Evolutionary conservation across 352 stramenopile species (phyloP).

Genomic region (Phytophthora ohioensis): DNA sequence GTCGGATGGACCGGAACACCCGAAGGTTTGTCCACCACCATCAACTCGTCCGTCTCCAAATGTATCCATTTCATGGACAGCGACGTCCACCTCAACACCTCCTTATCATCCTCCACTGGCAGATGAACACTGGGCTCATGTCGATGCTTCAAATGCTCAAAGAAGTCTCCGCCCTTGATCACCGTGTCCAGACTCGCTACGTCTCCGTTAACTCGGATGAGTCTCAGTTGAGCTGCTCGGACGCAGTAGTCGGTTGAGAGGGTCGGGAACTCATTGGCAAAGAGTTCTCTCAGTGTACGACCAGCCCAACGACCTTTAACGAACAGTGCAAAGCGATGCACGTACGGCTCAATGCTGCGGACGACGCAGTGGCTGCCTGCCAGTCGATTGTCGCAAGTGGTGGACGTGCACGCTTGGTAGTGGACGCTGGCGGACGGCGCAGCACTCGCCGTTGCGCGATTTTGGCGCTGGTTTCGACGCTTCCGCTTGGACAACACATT

Average conservation of each 20-base stretch:
- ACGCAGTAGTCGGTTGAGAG: slow-evolving; percentile 57
- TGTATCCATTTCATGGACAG: slow-evolving; percentile 47
- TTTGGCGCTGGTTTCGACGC: slow-evolving; percentile 51
- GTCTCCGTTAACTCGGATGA: slow-evolving; percentile 89
- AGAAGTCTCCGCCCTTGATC: slow-evolving; percentile 86
- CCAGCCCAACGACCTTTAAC: slow-evolving; percentile 93
- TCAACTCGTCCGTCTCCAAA: slow-evolving; percentile 54
- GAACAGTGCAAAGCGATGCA: slow-evolving; percentile 92
- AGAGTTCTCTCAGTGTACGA: slow-evolving; percentile 87
- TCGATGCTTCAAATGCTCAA: slow-evolving; percentile 93
- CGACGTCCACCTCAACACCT: slow-evolving; percentile 14
- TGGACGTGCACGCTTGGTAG: slow-evolving; percentile 38
- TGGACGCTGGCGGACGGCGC: slow-evolving; percentile 28
- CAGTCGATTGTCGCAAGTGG: slow-evolving; percentile 41
- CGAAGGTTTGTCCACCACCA: slow-evolving; percentile 86
- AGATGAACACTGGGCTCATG: slow-evolving; percentile 92
- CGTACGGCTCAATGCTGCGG: slow-evolving; percentile 86
- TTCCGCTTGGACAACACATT: slow-evolving; percentile 40
- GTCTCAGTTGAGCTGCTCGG: slow-evolving; percentile 80
- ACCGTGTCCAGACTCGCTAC: slow-evolving; percentile 58
- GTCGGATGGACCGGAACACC: slow-evolving; percentile 93
- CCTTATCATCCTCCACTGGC: slow-evolving; percentile 9
- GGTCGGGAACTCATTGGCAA: slow-evolving; percentile 59
- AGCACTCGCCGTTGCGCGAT: slow-evolving; percentile 13
- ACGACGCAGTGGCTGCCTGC: slow-evolving; percentile 40